Conservation (phyloP, 768 basidiomycete species). For the Tremella mesenterica region DNA sequence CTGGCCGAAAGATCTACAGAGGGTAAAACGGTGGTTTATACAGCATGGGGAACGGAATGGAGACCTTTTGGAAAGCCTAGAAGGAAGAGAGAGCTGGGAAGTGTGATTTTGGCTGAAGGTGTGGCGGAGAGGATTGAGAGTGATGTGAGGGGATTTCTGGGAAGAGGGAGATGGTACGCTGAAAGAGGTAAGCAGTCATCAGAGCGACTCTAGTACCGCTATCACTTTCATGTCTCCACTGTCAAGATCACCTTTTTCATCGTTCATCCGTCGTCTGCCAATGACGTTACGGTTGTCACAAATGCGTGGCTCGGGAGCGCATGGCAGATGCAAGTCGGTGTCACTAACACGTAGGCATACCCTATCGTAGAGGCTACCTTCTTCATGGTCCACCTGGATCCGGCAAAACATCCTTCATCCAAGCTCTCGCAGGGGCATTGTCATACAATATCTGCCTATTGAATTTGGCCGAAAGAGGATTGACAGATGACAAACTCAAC, state of each 20-base stretch:
- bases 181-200: conserved; percentile 63
- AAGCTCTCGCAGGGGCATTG: conserved; percentile 84
- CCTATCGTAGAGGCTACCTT: conserved; percentile 90
- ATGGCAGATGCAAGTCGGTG: too few relatives aligned
- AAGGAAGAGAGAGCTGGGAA: conserved; percentile 70
- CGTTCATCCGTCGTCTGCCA: too few relatives aligned
- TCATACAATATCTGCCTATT: conserved; percentile 93
- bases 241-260: too few relatives aligned
- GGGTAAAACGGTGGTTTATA: conserved; percentile 90
- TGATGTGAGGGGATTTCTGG: conserved; percentile 74
- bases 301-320: too few relatives aligned
- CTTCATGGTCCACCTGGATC: conserved; percentile 94
- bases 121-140: conserved; percentile 73
- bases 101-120: conserved; percentile 76
- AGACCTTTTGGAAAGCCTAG: conserved; percentile 87
- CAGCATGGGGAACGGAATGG: conserved; percentile 96
- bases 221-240: too few relatives aligned
- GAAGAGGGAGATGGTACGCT: conserved; percentile 84
- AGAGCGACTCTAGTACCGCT: neutral
- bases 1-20: conserved; percentile 76
- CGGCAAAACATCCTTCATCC: conserved; percentile 97
- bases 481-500: conserved; percentile 92
- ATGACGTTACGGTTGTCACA: too few relatives aligned
- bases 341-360: conserved; percentile 61
- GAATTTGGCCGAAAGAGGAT: conserved; percentile 89